Evolutionary conservation across 257 asterid species (phyloP).

Genomic region (Rehmannia glutinosa): DNA sequence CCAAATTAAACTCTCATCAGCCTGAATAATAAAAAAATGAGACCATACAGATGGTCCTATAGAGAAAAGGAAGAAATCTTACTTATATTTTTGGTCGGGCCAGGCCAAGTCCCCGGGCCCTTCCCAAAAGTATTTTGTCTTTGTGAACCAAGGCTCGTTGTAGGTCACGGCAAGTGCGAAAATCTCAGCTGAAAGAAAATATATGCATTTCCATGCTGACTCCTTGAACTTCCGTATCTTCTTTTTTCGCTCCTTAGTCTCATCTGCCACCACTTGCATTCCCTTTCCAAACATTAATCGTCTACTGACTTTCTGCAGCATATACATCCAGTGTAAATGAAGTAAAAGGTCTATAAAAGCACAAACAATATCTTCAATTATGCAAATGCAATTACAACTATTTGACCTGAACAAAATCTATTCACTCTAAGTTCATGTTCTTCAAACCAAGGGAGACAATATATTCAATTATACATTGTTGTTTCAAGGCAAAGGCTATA

Average conservation of each 20-base stretch:
- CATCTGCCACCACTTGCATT: slow-evolving; percentile 37
- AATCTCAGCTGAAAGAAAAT: slow-evolving; percentile 84
- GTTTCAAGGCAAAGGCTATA: neutral
- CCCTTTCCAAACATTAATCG: slow-evolving; percentile 74
- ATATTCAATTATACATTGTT: neutral
- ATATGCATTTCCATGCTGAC: slow-evolving; percentile 95
- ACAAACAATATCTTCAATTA: neutral
- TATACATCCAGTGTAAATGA: slow-evolving; percentile 15
- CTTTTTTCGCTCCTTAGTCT: slow-evolving; percentile 54
- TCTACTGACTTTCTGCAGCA: slow-evolving; percentile 66
- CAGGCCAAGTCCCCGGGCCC: slow-evolving; percentile 89
- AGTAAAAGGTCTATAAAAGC: slow-evolving; percentile 5
- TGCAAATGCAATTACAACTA: neutral
- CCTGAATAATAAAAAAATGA: too few species aligned
- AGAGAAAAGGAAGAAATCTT: slow-evolving; percentile 22
- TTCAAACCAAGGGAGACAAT: too few species aligned
- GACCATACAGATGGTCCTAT: too few species aligned
- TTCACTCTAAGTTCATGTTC: too few species aligned
- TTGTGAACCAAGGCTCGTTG: slow-evolving; percentile 86
- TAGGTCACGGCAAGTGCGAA: slow-evolving; percentile 73
- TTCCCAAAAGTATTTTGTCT: slow-evolving; percentile 73
- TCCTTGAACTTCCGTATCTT: slow-evolving; percentile 86
- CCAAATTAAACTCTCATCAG: too few species aligned
- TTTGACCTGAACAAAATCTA: neutral
- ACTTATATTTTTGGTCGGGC: slow-evolving; percentile 92